Conservation (phyloP, 2,329 filamentous ascomycete species). For the Moelleriella libera region DNA sequence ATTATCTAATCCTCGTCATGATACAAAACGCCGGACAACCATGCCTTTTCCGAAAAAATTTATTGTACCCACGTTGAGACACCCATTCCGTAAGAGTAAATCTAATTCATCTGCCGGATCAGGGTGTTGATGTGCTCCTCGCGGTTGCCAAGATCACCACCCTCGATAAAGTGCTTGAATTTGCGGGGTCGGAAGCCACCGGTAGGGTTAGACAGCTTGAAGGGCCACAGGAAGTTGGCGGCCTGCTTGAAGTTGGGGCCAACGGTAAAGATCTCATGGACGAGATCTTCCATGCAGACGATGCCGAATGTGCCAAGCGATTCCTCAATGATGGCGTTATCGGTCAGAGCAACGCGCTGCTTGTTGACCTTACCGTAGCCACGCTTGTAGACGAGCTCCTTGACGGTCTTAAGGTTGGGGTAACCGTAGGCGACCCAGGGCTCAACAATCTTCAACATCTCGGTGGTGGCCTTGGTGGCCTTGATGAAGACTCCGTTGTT, state of each 20-base stretch:
- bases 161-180: conserved; percentile 98
- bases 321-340: conserved; percentile 97
- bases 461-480: conserved; percentile 91
- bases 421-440: conserved; percentile 99
- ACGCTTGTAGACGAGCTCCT: conserved; percentile 99
- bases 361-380: conserved; percentile 98
- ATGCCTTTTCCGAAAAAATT: conserved; percentile 9
- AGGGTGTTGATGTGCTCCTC: conserved; percentile 96
- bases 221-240: conserved; percentile 98
- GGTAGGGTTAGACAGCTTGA: conserved; percentile 98
- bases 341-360: conserved; percentile 90
- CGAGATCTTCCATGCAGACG: conserved; percentile 97
- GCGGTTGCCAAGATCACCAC: conserved; percentile 96
- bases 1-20: conserved; percentile 23
- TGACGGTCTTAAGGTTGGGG: conserved; percentile 97
- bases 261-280: conserved; percentile 98
- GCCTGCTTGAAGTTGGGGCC: conserved; percentile 99
- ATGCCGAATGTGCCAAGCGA: conserved; percentile 96
- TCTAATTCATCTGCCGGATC: conserved; percentile 97
- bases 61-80: conserved; percentile 6
- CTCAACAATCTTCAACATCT: conserved; percentile 98
- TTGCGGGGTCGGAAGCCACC: conserved; percentile 94
- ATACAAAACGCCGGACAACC: conserved; percentile 26
- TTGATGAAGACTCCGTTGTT: conserved; percentile 99
- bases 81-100: conserved; percentile 1